These are phyloP conservation scores for Fusarium pseudonygamai DNA, from an alignment of 2,329 filamentous ascomycete genomes.

Conservation along the genomic window DNA sequence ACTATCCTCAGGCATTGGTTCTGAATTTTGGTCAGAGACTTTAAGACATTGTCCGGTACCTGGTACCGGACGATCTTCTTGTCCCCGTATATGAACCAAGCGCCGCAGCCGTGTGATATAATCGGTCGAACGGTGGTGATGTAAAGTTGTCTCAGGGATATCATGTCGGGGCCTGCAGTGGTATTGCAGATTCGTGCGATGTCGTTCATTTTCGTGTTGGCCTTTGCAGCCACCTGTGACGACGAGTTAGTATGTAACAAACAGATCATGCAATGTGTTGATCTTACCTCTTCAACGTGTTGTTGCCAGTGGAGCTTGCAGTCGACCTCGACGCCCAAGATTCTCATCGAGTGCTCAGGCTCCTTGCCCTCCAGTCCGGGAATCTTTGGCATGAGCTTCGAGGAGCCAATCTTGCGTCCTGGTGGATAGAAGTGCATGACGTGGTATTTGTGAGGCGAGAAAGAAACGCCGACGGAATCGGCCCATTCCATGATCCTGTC, in stretches of 20 bases:
- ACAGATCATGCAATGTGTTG: not conserved
- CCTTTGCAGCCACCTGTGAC: not conserved
- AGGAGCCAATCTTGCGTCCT: rapidly evolving
- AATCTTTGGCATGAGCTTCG: not conserved
- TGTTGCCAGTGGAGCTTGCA: not conserved
- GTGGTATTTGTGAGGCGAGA: slow-evolving; percentile 6
- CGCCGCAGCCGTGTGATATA: not conserved
- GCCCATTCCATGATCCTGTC: slow-evolving; percentile 5
- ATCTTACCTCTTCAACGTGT: not conserved
- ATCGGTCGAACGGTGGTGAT: not conserved
- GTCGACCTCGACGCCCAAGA: not conserved
- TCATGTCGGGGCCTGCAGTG: not conserved
- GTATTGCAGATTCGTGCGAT: not conserved
- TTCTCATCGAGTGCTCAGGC: not conserved
- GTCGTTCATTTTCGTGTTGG: not conserved
- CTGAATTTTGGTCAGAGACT: not conserved
- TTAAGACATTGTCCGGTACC: rapidly evolving
- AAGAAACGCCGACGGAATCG: not conserved
- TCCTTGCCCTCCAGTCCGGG: not conserved
- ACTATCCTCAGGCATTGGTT: not conserved
- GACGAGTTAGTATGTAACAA: not conserved
- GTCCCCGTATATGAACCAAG: not conserved
- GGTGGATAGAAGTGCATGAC: slow-evolving; percentile 2
- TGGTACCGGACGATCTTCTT: not conserved
- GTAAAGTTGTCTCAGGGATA: not conserved